phyloP scores from a whole-genome alignment of 2,329 filamentous ascomycete species.

The Aspergillus sp. region DNA sequence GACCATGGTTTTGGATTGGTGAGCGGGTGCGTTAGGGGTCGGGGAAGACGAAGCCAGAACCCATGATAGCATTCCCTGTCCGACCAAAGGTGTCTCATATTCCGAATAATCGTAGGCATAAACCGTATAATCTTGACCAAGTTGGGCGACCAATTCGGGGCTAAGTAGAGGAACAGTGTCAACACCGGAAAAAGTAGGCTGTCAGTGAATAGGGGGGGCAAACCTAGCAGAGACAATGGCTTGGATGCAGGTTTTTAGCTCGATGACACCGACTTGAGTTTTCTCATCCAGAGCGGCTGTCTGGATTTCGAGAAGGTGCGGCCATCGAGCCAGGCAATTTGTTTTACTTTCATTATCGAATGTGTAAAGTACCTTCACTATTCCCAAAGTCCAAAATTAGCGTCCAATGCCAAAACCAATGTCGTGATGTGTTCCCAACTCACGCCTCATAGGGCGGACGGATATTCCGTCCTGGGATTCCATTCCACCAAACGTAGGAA shows the following conservation, averaged over 20 bases:
- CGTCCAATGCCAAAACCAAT: no score
- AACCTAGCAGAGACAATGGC: constrained; percentile 65
- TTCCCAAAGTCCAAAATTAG: neutral
- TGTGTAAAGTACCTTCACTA: constrained; percentile 95
- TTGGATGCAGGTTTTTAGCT: constrained; percentile 80
- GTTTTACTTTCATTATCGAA: constrained; percentile 86
- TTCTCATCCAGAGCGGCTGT: constrained; percentile 75
- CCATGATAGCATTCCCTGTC: constrained; percentile 91
- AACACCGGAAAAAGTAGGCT: constrained; percentile 5
- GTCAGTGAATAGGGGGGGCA: constrained; percentile 11
- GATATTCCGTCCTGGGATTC: constrained; percentile 50
- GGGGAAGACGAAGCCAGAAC: constrained; percentile 61
- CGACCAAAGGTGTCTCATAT: constrained; percentile 85
- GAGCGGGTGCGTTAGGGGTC: constrained; percentile 50
- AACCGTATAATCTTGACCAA: constrained; percentile 83
- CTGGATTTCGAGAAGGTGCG: constrained; percentile 72
- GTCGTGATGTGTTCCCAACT: constrained; percentile 25
- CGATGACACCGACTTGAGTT: constrained; percentile 78
- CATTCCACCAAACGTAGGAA: constrained; percentile 29
- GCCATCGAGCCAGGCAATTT: constrained; percentile 83
- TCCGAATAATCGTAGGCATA: constrained; percentile 98
- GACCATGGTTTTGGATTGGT: constrained; percentile 63
- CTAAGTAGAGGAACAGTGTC: constrained; percentile 43
- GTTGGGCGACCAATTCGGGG: constrained; percentile 74
- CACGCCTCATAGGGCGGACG: constrained; percentile 64